Percentiles rank a stretch among this genome's conserved stretches.
phyloP scores from a whole-genome alignment of 2,329 filamentous ascomycete species.

The Ceratocystis huliohia region DNA sequence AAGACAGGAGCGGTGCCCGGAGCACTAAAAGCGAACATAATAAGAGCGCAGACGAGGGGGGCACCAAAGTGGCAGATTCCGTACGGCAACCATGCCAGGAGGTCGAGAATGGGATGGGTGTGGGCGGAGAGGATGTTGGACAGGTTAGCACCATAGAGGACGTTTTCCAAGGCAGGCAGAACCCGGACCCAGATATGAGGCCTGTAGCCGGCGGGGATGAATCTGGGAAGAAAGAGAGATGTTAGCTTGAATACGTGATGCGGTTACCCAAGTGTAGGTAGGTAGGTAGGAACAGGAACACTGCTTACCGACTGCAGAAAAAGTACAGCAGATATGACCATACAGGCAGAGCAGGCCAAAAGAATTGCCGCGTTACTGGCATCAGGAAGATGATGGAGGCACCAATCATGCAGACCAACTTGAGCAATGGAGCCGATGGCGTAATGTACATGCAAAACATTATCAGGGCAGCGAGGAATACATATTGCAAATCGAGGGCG shows the following conservation, averaged over 20 bases:
- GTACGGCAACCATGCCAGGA: constrained; percentile 88
- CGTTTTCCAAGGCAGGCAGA: constrained; percentile 86
- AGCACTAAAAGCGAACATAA: constrained; percentile 80
- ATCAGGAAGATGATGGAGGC: constrained; percentile 61
- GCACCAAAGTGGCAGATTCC: constrained; percentile 82
- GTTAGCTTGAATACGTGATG: not conserved
- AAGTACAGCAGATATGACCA: constrained; percentile 83
- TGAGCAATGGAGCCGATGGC: constrained; percentile 65
- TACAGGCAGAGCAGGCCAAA: constrained; percentile 74
- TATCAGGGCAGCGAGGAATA: constrained; percentile 57
- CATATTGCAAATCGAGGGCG: constrained; percentile 73
- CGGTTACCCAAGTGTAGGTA: not conserved
- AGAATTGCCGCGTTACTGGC: constrained; percentile 80
- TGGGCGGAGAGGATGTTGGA: constrained; percentile 92
- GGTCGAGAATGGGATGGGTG: constrained; percentile 68
- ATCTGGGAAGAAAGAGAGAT: constrained; percentile 39
- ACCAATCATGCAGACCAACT: constrained; percentile 56
- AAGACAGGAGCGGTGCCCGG: constrained; percentile 77
- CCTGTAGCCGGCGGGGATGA: constrained; percentile 77
- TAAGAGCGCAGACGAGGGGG: constrained; percentile 61
- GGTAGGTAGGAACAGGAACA: not conserved
- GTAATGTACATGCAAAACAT: constrained; percentile 78
- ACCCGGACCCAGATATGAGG: constrained; percentile 94
- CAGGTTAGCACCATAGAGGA: constrained; percentile 87
- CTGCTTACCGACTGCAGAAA: constrained; percentile 76